Base-by-base conservation (phyloP, 2,329 filamentous ascomycete species). In the Atkinsonella hypoxylon region DNA sequence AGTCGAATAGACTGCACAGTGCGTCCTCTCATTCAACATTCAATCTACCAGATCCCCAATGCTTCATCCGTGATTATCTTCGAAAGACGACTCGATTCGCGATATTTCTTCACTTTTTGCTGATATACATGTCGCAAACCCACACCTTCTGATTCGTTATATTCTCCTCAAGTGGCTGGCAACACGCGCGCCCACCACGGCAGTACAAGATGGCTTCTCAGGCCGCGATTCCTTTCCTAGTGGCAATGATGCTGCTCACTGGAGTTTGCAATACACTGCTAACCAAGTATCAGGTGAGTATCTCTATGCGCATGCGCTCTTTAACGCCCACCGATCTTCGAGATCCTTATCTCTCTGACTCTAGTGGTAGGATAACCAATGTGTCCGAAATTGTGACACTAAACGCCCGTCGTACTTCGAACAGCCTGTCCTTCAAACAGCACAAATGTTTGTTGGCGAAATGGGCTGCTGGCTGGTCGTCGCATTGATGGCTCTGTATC, bases 381-480 rank as follows among this genome's bases (percentile, higher is more conserved):
- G 93, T 70, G 87, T 97, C 40, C 79, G 86, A 57, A 82, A 97
- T 72, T 98, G 93, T 73, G 81, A 88, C 60, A 78, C 80, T 10
- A 76, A 75, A 53, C 78, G 84, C 57, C 84, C 81, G 49, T 72
- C 78, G 55, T 78, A 79, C 59, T 97, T 98, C 69, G 89, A 96
- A 67, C 91, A 97, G 65, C 93, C 93, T 17, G 90, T 98, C 48
- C 82, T 97, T 50, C 93, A 98, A 67, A 97, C 93, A 56, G 82
- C 89, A 1, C 93, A 97, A 67, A 98, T 98, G 93, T 98, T 98
- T 66, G 78, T 96, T 55, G 93, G 93, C 51, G 93, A 98, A 67
- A 86, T 88, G 77, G 91, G 89, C 55, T 95, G 89, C 73, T 98
- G 91, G 90, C 77, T 97, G 13, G 88, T 98, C 49, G 78, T 97